A percentile compares a stretch with the other conserved stretches of the same genome.
phyloP scores from a whole-genome alignment of 1,284 basidiomycete species.

The Puccinia coronata region DNA sequence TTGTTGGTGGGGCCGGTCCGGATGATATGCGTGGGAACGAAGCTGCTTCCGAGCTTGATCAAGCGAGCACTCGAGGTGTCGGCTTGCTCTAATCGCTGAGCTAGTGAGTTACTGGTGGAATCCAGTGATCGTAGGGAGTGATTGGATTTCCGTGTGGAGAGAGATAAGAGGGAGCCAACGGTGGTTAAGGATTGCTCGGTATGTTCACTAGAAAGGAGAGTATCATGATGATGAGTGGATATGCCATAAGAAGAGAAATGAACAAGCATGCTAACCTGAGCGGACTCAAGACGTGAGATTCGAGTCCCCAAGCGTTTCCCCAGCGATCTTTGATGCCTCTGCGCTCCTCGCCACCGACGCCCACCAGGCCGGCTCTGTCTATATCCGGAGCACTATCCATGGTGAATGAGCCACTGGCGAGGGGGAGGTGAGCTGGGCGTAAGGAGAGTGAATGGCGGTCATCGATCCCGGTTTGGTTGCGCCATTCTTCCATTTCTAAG shows the following conservation, averaged over 20 bases:
- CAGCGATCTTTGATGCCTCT: slow-evolving; percentile 46
- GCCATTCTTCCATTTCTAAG: slow-evolving; percentile 47
- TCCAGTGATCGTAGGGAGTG: slow-evolving; percentile 45
- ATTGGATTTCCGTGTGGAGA: slow-evolving; percentile 26
- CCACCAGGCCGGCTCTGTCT: slow-evolving; percentile 8
- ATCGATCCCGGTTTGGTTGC: slow-evolving; percentile 42
- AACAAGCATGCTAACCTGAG: slow-evolving; percentile 32
- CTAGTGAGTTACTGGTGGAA: slow-evolving; percentile 26
- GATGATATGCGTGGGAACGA: not conserved
- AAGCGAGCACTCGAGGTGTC: slow-evolving; percentile 13
- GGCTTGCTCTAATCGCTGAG: slow-evolving; percentile 31
- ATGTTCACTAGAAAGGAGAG: slow-evolving; percentile 24
- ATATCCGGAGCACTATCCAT: slow-evolving; percentile 10
- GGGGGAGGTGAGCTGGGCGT: not conserved
- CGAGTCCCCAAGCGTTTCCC: slow-evolving; percentile 47
- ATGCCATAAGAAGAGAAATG: not conserved
- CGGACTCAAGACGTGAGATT: slow-evolving; percentile 43
- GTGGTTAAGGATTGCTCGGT: slow-evolving; percentile 46
- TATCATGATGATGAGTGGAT: not conserved
- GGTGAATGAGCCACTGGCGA: not conserved
- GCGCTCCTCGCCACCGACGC: slow-evolving; percentile 41
- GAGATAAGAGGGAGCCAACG: slow-evolving; percentile 28
- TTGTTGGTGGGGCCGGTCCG: not conserved
- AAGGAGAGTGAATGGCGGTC: slow-evolving; percentile 38
- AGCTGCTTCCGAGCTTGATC: slow-evolving; percentile 10